A percentile compares a stretch with the other conserved stretches of the same genome.
These are phyloP conservation scores for Parathielavia hyrcaniae DNA, from an alignment of 495 filamentous ascomycete species.

Conservation along the genomic window DNA sequence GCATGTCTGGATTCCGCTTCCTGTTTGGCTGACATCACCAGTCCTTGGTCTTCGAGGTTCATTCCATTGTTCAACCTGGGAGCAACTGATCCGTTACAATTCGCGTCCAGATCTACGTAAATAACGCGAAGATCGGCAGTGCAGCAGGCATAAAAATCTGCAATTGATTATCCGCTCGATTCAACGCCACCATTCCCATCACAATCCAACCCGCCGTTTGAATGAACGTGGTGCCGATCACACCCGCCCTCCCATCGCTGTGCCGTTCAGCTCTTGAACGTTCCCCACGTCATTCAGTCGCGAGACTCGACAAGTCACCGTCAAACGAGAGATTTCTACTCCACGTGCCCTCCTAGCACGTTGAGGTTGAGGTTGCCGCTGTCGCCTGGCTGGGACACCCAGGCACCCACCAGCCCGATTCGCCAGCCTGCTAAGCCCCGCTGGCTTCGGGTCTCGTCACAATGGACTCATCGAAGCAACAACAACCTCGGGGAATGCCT, in stretches of 20 bases:
- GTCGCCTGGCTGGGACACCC: not conserved
- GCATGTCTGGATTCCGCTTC: too few species aligned
- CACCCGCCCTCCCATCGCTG: not conserved
- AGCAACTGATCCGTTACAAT: not conserved
- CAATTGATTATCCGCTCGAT: not conserved
- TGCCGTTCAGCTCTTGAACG: not conserved
- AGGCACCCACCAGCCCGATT: conserved; percentile 4
- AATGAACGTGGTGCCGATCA: conserved; percentile 16
- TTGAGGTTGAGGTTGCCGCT: not conserved
- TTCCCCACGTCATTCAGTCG: not conserved
- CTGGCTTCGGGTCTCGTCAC: not conserved
- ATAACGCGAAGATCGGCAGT: not conserved
- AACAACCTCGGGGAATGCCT: not conserved
- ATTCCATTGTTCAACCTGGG: too few species aligned
- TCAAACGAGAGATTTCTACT: not conserved
- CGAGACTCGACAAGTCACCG: not conserved
- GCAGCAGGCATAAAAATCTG: not conserved
- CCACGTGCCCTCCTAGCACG: not conserved
- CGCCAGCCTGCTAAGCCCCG: conserved; percentile 4
- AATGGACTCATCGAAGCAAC: conserved; percentile 5
- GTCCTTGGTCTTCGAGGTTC: not conserved
- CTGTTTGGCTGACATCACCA: conserved; percentile 7
- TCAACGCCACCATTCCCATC: not conserved
- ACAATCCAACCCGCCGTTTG: not conserved
- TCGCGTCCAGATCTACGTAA: not conserved